Base-by-base conservation (phyloP, 495 filamentous ascomycete genomes). In the Podospora bellae-mahoneyi region DNA sequence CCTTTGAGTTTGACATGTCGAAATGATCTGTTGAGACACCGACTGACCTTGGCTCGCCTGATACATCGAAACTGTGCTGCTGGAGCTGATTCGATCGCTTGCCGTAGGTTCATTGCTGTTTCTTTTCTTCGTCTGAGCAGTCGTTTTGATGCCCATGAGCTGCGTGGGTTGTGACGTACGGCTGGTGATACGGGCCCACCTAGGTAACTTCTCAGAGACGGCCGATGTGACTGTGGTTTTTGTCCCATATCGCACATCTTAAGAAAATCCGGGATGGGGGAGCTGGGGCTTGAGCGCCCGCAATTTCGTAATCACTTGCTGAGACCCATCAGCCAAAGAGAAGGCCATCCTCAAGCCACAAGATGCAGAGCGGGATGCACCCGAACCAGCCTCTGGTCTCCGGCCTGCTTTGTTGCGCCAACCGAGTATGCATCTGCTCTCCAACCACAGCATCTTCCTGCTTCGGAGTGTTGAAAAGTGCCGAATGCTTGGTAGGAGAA, bases 201-300 rank as follows among this genome's bases (percentile, higher is more conserved):
- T 7, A 63, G 18, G 61, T 7, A 62, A 16, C 19, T n/a, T 62
- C 60, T 34, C 23, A 34, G 15, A 28, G 60, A 27, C 6, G 32
- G 20, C 27, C 61, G 61, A 44, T 39, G 61, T 63, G 13, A 61
- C 59, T 18, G 59, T 61, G 7, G 59, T 15, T 32, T 32, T 32
- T 32, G 71, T 58, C 55, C 73, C 79, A 81, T 81, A 81, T 72
- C 70, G 79, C 79, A 78, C 79, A 80, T 81, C 79, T 77, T 81
- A 81, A 79, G 78, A 71, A 78, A 76, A 79, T 79, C 78, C 68
- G 72, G 16, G 54, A 16, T 27, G 0, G 32, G 32, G 32, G 64
- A 63, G 34, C 58, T 32, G 26, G 44, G 60, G 61, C 60, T 66
- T 62, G 48, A 48, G 55, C 9, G 26, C 16, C 23, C 6, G 30